Evolutionary conservation across 2,329 filamentous ascomycete genomes (phyloP).

Genomic region (Colletotrichum graminicola): DNA sequence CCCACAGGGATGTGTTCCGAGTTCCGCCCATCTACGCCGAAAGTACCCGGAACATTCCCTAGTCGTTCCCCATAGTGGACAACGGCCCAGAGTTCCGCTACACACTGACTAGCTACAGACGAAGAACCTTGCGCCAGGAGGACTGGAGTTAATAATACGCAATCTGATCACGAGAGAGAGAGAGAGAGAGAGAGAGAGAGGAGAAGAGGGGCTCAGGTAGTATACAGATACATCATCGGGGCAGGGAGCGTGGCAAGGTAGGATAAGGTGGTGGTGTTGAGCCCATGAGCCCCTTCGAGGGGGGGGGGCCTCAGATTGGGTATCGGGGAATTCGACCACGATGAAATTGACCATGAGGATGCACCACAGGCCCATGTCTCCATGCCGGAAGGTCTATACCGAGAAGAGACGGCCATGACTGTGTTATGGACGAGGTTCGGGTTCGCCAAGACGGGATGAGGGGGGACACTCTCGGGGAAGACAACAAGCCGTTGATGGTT

Average conservation of each 20-base stretch:
- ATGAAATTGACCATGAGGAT: conserved; percentile 16
- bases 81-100: too few species aligned
- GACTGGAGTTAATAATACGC: too few species aligned
- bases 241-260: conserved; percentile 5
- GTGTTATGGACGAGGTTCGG: background rate
- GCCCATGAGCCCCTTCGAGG: conserved; percentile 8
- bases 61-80: too few species aligned
- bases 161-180: too few species aligned
- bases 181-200: background rate
- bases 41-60: too few species aligned
- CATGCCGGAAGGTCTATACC: conserved; percentile 19
- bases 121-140: too few species aligned
- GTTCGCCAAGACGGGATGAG: background rate
- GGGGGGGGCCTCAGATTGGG: conserved; percentile 10
- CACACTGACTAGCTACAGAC: too few species aligned
- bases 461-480: conserved; percentile 4
- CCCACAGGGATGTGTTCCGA: too few species aligned
- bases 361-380: conserved; percentile 13
- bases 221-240: background rate
- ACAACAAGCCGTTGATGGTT: background rate
- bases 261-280: conserved; percentile 9
- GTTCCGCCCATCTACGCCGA: too few species aligned
- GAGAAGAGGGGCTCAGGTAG: background rate
- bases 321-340: conserved; percentile 22
- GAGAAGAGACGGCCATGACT: conserved; percentile 4